Conservation (phyloP, 768 basidiomycete species). For the Hericium erinaceus region DNA sequence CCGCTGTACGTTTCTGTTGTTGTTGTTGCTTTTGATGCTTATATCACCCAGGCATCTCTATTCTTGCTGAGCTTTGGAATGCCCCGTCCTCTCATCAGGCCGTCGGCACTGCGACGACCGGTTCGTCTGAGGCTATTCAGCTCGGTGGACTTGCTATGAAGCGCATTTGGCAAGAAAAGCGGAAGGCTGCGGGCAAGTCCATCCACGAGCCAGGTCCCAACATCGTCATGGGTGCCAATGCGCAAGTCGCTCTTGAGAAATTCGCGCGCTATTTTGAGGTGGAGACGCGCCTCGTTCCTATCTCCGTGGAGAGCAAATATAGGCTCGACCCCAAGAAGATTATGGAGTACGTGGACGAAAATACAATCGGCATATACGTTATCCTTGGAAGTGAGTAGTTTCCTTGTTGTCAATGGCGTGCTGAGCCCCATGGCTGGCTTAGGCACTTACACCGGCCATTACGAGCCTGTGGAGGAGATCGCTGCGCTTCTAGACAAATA, state of each 20-base stretch:
- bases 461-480: slow-evolving; percentile 83
- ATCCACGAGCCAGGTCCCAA: slow-evolving; percentile 60
- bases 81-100: slow-evolving; percentile 45
- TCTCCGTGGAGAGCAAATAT: slow-evolving; percentile 61
- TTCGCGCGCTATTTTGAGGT: slow-evolving; percentile 64
- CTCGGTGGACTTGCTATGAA: slow-evolving; percentile 69
- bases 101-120: slow-evolving; percentile 63
- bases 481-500: slow-evolving; percentile 57
- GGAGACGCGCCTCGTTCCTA: slow-evolving; percentile 54
- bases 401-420: neutral
- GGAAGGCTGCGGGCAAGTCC: slow-evolving; percentile 55
- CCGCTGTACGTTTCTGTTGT: slow-evolving; percentile 1
- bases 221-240: slow-evolving; percentile 59
- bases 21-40: slow-evolving; percentile 25
- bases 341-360: slow-evolving; percentile 60
- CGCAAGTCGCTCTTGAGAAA: slow-evolving; percentile 63
- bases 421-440: neutral
- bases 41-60: slow-evolving; percentile 38
- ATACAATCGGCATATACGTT: slow-evolving; percentile 62
- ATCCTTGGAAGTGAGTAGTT: slow-evolving; percentile 38
- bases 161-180: slow-evolving; percentile 58
- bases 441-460: slow-evolving; percentile 44
- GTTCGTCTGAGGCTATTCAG: slow-evolving; percentile 64
- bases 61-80: slow-evolving; percentile 62
- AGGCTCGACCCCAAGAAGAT: slow-evolving; percentile 64